Percentiles rank a stretch among this genome's conserved stretches.
Evolutionary conservation across 31 red algal species (phyloP).

Genomic region (Pterothamnion heteromorphum): DNA sequence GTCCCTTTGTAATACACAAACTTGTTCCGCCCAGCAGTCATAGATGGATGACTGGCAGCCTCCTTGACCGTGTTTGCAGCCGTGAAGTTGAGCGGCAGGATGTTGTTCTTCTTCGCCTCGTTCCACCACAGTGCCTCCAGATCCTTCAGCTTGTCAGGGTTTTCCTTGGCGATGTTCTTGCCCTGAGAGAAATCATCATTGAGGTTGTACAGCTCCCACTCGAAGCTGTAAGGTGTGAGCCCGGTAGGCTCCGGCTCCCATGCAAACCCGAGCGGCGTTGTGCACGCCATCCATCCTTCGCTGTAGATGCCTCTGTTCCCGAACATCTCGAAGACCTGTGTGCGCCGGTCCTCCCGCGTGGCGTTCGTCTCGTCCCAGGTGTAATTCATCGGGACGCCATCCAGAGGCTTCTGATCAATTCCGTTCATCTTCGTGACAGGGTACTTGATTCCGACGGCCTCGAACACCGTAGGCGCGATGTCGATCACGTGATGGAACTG

Average conservation of each 20-base stretch:
- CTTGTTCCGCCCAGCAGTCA: too few relatives aligned
- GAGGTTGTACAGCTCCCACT: slow-evolving; percentile 45
- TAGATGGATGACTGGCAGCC: too few relatives aligned
- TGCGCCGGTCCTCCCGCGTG: neutral
- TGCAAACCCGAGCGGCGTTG: neutral
- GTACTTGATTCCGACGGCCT: neutral
- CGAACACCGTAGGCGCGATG: slow-evolving; percentile 27
- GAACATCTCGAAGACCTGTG: slow-evolving; percentile 40
- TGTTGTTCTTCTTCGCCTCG: neutral
- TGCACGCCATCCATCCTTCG: slow-evolving; percentile 32
- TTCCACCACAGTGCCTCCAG: neutral
- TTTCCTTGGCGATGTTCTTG: neutral
- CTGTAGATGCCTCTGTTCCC: slow-evolving; percentile 32
- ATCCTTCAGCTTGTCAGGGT: neutral
- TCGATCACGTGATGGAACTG: slow-evolving; percentile 49
- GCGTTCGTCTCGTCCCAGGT: neutral
- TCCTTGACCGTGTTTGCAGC: neutral
- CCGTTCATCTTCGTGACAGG: slow-evolving; percentile 14
- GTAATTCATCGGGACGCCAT: slow-evolving; percentile 8
- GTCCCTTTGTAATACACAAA: too few relatives aligned
- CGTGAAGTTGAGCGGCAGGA: neutral
- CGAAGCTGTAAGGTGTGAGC: neutral
- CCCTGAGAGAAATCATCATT: slow-evolving; percentile 12
- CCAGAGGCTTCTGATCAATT: neutral
- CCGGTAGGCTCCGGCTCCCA: neutral